Conservation (phyloP, 495 filamentous ascomycete genomes). For the Hypoxylon trugodes region DNA sequence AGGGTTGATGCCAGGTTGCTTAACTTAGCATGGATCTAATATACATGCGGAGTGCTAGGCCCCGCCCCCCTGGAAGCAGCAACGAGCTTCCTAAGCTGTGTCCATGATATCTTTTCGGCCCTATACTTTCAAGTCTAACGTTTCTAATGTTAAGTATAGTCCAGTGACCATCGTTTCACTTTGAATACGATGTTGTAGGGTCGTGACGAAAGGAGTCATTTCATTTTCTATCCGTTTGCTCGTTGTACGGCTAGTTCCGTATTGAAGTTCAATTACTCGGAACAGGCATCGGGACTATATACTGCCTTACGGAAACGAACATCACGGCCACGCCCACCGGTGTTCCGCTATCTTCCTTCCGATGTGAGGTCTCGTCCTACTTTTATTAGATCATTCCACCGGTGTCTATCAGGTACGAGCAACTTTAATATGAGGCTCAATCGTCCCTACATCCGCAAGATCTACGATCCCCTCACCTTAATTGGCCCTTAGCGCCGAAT, state of each 20-base stretch:
- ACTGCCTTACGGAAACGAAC: conserved; percentile 17
- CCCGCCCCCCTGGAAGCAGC: conserved; percentile 41
- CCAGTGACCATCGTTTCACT: conserved; percentile 5
- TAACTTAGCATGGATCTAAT: conserved; percentile 37
- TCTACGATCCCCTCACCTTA: conserved; percentile 27
- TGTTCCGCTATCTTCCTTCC: conserved; percentile 7
- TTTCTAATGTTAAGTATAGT: conserved; percentile 1
- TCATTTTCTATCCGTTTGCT: background rate
- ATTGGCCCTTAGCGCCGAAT: conserved; percentile 25
- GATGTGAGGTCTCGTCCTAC: background rate
- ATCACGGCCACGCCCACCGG: conserved; percentile 4
- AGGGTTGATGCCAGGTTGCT: no score
- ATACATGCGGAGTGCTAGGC: conserved; percentile 38
- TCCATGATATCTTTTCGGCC: conserved; percentile 17
- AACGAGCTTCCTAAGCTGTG: conserved; percentile 26
- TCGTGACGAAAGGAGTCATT: conserved; percentile 7
- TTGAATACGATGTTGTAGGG: background rate
- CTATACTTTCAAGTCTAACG: background rate
- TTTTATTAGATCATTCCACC: conserved; percentile 21
- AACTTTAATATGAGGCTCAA: conserved; percentile 36
- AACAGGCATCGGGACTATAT: background rate
- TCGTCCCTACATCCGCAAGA: conserved; percentile 21
- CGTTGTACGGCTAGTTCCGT: background rate
- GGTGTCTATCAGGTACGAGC: conserved; percentile 9
- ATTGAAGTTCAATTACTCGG: conserved; percentile 8